Conservation (phyloP, 2,329 filamentous ascomycete species). For the Xylariaceae sp. region DNA sequence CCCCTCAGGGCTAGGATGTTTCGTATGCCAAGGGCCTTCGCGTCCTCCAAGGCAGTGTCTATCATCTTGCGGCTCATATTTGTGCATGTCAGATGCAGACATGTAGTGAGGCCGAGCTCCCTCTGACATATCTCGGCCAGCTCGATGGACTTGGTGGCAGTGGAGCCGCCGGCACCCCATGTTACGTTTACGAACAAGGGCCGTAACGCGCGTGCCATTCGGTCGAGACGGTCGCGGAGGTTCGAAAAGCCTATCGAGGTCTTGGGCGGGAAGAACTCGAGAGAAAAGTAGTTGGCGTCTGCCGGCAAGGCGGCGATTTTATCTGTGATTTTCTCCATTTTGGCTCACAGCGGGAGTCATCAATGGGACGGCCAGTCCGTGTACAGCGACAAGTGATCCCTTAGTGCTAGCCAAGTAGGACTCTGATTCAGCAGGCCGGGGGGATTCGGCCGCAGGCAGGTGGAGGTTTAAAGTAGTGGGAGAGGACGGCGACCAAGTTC, state of each 20-base stretch:
- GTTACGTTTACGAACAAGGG: constrained; percentile 96
- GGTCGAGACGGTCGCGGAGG: constrained; percentile 83
- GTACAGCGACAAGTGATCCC: background rate
- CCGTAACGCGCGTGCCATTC: constrained; percentile 86
- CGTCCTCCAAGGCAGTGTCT: constrained; percentile 84
- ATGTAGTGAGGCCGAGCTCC: constrained; percentile 87
- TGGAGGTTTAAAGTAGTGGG: no score
- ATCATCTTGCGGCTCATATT: constrained; percentile 88
- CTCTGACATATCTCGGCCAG: constrained; percentile 92
- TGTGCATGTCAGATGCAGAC: constrained; percentile 92
- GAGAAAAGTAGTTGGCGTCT: constrained; percentile 81
- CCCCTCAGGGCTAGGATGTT: constrained; percentile 91
- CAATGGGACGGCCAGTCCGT: background rate
- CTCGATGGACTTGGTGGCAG: constrained; percentile 83
- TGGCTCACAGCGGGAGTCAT: no score
- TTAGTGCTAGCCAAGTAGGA: no score
- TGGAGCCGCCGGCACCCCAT: constrained; percentile 94
- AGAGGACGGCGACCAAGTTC: no score
- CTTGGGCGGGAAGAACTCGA: constrained; percentile 99
- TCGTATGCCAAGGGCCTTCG: constrained; percentile 81
- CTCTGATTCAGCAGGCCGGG: no score
- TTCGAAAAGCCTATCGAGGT: constrained; percentile 94
- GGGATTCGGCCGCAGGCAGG: no score
- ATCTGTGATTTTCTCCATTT: constrained; percentile 85
- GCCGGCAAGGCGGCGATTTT: constrained; percentile 87